phyloP scores from a whole-genome alignment of 208 protist species.

The Crithidia bombi region DNA sequence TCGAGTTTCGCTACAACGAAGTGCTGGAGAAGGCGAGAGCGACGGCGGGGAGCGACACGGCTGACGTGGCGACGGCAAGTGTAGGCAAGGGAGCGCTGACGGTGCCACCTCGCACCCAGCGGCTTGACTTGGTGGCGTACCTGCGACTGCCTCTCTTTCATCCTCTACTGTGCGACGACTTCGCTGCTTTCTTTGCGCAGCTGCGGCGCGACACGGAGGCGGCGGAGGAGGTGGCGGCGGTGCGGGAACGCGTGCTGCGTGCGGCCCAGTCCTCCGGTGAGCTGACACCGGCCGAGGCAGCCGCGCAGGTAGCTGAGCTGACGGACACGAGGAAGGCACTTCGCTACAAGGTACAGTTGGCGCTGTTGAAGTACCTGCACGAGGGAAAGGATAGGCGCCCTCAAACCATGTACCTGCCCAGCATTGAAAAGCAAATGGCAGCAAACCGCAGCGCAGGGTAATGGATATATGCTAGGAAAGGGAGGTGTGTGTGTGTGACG shows the following conservation, averaged over 20 bases:
- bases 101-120: slow-evolving; percentile 38
- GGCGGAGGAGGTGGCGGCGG: slow-evolving; percentile 55
- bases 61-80: neutral
- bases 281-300: slow-evolving; percentile 40
- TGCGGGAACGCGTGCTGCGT: slow-evolving; percentile 46
- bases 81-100: slow-evolving; percentile 35
- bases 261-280: slow-evolving; percentile 30
- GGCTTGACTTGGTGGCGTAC: slow-evolving; percentile 82
- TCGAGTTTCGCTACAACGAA: slow-evolving; percentile 83
- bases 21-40: slow-evolving; percentile 16
- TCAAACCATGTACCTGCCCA: slow-evolving; percentile 81
- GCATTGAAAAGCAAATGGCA: slow-evolving; percentile 44
- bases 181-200: slow-evolving; percentile 67
- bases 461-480: slow-evolving; percentile 3
- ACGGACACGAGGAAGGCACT: slow-evolving; percentile 47
- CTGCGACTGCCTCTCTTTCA: slow-evolving; percentile 70
- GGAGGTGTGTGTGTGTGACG: too few relatives aligned
- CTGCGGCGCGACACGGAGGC: slow-evolving; percentile 51
- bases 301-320: slow-evolving; percentile 48
- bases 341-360: slow-evolving; percentile 72
- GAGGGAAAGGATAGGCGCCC: slow-evolving; percentile 81
- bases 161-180: slow-evolving; percentile 80
- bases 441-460: neutral
- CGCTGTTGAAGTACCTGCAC: slow-evolving; percentile 87
- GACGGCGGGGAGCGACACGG: neutral